A percentile compares a stretch with the other conserved stretches of the same genome.
These are phyloP conservation scores for Trichoderma cornu-damae DNA, from an alignment of 2,329 filamentous ascomycete genomes.

Conservation along the genomic window DNA sequence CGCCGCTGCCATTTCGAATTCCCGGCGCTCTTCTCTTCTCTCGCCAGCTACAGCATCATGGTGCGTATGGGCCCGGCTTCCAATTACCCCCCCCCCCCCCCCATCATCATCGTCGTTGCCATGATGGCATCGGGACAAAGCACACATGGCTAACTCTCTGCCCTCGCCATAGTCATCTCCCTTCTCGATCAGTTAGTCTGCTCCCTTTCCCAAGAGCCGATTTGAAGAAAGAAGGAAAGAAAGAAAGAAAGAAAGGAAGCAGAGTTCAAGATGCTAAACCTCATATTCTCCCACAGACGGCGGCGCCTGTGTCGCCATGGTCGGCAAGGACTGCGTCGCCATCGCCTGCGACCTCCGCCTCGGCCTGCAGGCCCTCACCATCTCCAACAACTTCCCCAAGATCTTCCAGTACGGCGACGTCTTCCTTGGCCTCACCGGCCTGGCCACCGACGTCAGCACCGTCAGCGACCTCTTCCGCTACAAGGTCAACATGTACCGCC, in stretches of 20 bases:
- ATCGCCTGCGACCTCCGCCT: constrained; percentile 98
- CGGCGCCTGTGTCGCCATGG: constrained; percentile 96
- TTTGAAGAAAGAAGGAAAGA: neutral
- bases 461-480: constrained; percentile 97
- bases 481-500: constrained; percentile 99
- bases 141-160: constrained; percentile 27
- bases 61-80: constrained; percentile 22
- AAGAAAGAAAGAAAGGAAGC: neutral
- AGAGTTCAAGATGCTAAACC: neutral
- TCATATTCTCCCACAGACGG: constrained; percentile 50
- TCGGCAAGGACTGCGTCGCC: constrained; percentile 98
- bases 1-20: neutral
- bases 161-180: constrained; percentile 63
- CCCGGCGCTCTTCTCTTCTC: neutral
- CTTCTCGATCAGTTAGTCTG: constrained; percentile 85
- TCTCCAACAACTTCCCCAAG: constrained; percentile 99
- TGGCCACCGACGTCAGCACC: constrained; percentile 91
- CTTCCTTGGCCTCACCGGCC: constrained; percentile 91
- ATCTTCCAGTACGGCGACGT: constrained; percentile 96
- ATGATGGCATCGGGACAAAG: neutral
- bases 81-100: no score
- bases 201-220: constrained; percentile 16
- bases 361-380: constrained; percentile 90
- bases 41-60: constrained; percentile 26
- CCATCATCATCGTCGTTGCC: constrained; percentile 12